Base-by-base conservation (phyloP, 176 grass and related monocot genomes). In the Juncus effusus region DNA sequence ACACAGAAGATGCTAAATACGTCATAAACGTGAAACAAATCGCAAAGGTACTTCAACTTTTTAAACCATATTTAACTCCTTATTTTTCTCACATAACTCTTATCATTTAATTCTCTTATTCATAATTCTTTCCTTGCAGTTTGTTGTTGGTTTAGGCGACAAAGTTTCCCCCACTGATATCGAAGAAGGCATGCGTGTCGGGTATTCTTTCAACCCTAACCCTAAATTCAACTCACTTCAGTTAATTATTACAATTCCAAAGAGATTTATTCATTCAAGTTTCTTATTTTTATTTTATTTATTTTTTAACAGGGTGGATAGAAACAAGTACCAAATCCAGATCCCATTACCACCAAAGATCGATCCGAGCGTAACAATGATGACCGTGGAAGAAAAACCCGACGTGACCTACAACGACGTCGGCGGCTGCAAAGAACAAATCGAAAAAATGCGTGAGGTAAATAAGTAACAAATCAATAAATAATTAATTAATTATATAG, bases 1-100 rank as follows among this genome's bases (percentile, higher is more conserved):
- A 96, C 16, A 96, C 87, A 5, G 87, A 96, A 5, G 92, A 96
- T 77, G 92, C 87, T 6, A 96, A 96, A 40, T 96, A 96, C 70
- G 80, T 96, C 70, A 96, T 96, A 59, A 96, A 96, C 81, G 92
- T 96, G 3, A 96, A 96, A 63, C 92, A 96, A 86, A 96, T 96
- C 77, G 92, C 87, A 47, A 96, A 88, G 87, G 92, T 91, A 91
- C n/a, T 19, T 63, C 19, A 28, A 10, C 14, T 36, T 36, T 9
- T 76, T 12, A 14, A 38, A 70, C 38, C 63, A 56, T 54, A 1
- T 64, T 73, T 70, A 16, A 61, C 36, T 28, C 6, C 8, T 65
- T 69, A 39, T 3, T 37, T 10, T 53, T 28, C 13, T 2, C 56
- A 15, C 0, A 55, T 54, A 13, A 60, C 52, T 8, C 2, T 19